These are phyloP conservation scores for Exserohilum rostratum DNA, from an alignment of 2,329 filamentous ascomycete genomes.

Conservation along the genomic window DNA sequence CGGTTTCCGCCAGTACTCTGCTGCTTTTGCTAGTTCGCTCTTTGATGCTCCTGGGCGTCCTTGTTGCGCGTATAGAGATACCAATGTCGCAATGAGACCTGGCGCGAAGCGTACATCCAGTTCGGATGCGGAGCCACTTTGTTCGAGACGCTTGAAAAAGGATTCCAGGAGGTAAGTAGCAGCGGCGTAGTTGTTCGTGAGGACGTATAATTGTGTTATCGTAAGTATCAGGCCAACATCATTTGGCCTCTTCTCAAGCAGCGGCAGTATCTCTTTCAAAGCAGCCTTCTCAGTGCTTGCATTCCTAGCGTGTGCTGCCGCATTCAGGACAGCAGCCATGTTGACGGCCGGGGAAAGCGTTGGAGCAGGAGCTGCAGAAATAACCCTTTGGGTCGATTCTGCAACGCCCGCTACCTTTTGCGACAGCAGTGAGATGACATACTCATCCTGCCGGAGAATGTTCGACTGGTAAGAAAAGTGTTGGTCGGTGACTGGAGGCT, in stretches of 20 bases:
- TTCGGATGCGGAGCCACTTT: conserved; percentile 61
- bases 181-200: conserved; percentile 71
- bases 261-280: conserved; percentile 70
- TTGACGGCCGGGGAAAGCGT: conserved; percentile 60
- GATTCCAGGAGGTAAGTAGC: conserved; percentile 77
- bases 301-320: conserved; percentile 73
- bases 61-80: conserved; percentile 78
- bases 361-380: conserved; percentile 53
- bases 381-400: conserved; percentile 58
- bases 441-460: conserved; percentile 66
- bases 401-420: conserved; percentile 72
- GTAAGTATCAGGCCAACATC: conserved; percentile 83
- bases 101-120: conserved; percentile 80
- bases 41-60: conserved; percentile 75
- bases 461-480: conserved; percentile 75
- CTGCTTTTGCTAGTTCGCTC: conserved; percentile 76
- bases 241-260: conserved; percentile 75
- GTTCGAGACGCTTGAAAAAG: conserved; percentile 75
- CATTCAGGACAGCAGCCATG: conserved; percentile 68
- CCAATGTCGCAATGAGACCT: conserved; percentile 78
- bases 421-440: conserved; percentile 68
- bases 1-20: conserved; percentile 73
- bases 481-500: conserved; percentile 63
- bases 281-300: conserved; percentile 66
- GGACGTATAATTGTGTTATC: conserved; percentile 79